Conservation (phyloP, 2,329 filamentous ascomycete genomes). For the Neodidymelliopsis sp. region DNA sequence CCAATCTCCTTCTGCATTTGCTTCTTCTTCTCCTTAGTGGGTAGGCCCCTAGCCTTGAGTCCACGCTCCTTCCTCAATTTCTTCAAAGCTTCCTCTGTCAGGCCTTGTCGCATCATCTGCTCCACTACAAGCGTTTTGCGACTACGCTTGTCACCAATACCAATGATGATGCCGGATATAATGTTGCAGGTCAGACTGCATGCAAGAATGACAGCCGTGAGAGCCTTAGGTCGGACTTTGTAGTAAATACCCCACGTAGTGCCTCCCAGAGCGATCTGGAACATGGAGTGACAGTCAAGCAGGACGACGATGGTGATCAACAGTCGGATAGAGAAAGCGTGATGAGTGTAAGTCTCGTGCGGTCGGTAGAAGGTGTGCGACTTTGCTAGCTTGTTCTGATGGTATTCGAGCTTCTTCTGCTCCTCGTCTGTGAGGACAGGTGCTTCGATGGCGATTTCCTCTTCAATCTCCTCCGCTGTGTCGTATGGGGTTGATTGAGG, state of each 20-base stretch:
- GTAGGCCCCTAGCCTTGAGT: conserved; percentile 38
- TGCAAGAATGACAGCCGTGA: conserved; percentile 84
- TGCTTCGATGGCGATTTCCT: conserved; percentile 47
- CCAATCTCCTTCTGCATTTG: conserved; percentile 28
- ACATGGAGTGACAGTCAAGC: conserved; percentile 78
- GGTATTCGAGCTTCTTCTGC: conserved; percentile 74
- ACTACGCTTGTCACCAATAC: conserved; percentile 75
- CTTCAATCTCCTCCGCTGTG: conserved; percentile 42
- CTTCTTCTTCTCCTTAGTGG: conserved; percentile 35
- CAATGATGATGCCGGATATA: conserved; percentile 77
- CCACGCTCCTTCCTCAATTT: conserved; percentile 58
- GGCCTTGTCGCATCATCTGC: conserved; percentile 75
- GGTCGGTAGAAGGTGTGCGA: conserved; percentile 91
- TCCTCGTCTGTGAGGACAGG: conserved; percentile 70
- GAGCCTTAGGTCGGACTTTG: conserved; percentile 70
- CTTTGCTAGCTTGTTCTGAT: conserved; percentile 79
- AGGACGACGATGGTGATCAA: conserved; percentile 78
- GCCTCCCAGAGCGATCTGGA: conserved; percentile 80
- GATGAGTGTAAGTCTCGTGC: conserved; percentile 84
- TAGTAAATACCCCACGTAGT: conserved; percentile 83
- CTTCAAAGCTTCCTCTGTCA: conserved; percentile 71
- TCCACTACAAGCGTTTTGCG: conserved; percentile 86
- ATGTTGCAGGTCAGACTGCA: conserved; percentile 81
- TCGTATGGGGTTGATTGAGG: conserved; percentile 52
- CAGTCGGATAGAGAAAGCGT: conserved; percentile 76